A percentile compares a stretch with the other conserved stretches of the same genome.
Conservation (phyloP, 2,329 filamentous ascomycete species). For the Hypocreales sp. region DNA sequence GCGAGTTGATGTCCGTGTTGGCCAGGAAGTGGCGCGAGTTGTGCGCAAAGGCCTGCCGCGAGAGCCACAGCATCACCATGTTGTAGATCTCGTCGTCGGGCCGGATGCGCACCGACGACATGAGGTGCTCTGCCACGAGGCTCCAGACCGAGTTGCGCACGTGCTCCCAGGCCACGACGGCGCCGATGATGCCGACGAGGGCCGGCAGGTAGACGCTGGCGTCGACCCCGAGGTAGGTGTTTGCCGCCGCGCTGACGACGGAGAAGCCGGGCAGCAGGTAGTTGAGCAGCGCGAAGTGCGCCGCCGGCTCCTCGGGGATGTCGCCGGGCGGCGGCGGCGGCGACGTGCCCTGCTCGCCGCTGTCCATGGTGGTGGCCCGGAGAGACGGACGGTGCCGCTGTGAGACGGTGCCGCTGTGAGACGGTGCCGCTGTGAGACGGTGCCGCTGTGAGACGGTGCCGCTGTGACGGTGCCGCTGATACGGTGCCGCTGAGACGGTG, state of each 20-base stretch:
- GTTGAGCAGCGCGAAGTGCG: constrained; percentile 37
- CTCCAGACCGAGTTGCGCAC: constrained; percentile 29
- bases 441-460: too few species aligned
- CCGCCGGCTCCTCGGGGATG: constrained; percentile 7
- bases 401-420: too few species aligned
- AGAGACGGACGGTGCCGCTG: neutral
- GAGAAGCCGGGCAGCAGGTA: constrained; percentile 52
- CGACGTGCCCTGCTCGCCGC: neutral
- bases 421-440: too few species aligned
- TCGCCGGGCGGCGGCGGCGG: neutral
- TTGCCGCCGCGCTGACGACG: constrained; percentile 33
- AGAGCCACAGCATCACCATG: constrained; percentile 56
- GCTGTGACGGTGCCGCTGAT: too few species aligned
- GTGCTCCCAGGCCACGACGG: constrained; percentile 38
- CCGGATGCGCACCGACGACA: constrained; percentile 51
- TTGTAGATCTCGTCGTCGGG: constrained; percentile 60
- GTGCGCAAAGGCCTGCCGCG: constrained; percentile 44
- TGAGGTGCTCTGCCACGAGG: constrained; percentile 36
- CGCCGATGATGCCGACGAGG: constrained; percentile 31
- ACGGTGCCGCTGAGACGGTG: too few species aligned
- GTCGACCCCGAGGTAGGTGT: constrained; percentile 44
- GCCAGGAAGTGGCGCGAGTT: constrained; percentile 47
- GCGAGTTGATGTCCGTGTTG: constrained; percentile 43
- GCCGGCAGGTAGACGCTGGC: constrained; percentile 46
- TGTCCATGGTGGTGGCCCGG: constrained; percentile 3